phyloP scores from a whole-genome alignment of 2,329 filamentous ascomycete genomes.

The Pseudopyrenochaeta lycopersici region DNA sequence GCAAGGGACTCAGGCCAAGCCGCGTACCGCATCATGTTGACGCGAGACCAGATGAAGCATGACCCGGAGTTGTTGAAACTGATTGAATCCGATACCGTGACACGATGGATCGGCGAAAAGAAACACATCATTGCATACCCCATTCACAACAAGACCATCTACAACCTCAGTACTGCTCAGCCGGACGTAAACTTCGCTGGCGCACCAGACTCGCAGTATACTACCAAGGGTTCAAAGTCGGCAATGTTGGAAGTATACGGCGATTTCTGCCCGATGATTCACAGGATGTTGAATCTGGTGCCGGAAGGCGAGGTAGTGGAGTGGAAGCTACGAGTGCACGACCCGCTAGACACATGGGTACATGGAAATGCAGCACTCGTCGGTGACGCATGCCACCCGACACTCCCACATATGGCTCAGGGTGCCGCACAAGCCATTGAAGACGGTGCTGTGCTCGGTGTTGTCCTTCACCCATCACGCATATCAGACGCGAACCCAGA shows the following conservation, averaged over 20 bases:
- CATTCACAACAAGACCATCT: slow-evolving; percentile 71
- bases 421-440: slow-evolving; percentile 73
- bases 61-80: slow-evolving; percentile 75
- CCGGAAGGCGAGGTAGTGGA: slow-evolving; percentile 72
- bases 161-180: slow-evolving; percentile 72
- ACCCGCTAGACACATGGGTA: slow-evolving; percentile 70
- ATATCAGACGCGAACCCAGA: slow-evolving; percentile 52
- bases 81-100: slow-evolving; percentile 72
- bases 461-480: slow-evolving; percentile 60
- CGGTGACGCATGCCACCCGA: slow-evolving; percentile 70
- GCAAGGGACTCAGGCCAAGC: slow-evolving; percentile 78
- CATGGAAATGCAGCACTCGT: slow-evolving; percentile 62
- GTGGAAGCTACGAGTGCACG: slow-evolving; percentile 71
- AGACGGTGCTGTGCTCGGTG: slow-evolving; percentile 66
- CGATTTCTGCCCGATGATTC: slow-evolving; percentile 69
- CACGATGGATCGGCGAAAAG: slow-evolving; percentile 78
- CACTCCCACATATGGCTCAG: slow-evolving; percentile 70
- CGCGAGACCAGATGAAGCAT: slow-evolving; percentile 69
- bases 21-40: slow-evolving; percentile 81
- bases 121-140: slow-evolving; percentile 83
- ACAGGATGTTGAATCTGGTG: slow-evolving; percentile 68
- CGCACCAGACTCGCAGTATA: slow-evolving; percentile 67
- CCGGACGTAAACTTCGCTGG: slow-evolving; percentile 68
- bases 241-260: slow-evolving; percentile 68
- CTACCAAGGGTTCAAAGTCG: slow-evolving; percentile 67